Conservation (phyloP, 371 early-diverging fungal species). For the Lichtheimia ramosa region DNA sequence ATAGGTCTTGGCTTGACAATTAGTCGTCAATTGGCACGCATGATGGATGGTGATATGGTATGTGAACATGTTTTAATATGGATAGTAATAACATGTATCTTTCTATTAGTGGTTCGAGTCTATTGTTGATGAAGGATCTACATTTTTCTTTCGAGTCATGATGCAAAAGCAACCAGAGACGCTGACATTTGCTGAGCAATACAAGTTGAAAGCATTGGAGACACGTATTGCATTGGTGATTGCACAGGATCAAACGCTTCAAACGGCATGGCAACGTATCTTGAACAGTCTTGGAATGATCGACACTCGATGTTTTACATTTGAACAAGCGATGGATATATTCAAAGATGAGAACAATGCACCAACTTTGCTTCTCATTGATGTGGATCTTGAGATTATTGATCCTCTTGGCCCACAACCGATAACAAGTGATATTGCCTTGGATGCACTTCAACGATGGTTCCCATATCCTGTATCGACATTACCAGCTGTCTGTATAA, state of each 20-base stretch:
- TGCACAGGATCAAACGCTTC: slow-evolving; percentile 10
- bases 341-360: neutral
- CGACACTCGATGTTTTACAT: neutral
- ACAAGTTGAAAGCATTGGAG: slow-evolving; percentile 10
- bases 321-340: slow-evolving; percentile 8
- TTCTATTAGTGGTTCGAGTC: slow-evolving; percentile 45
- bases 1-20: slow-evolving; percentile 49
- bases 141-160: slow-evolving; percentile 40
- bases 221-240: slow-evolving; percentile 14
- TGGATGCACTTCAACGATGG: slow-evolving; percentile 3
- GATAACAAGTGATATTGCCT: slow-evolving; percentile 7
- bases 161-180: slow-evolving; percentile 20
- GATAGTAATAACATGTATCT: neutral
- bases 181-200: slow-evolving; percentile 22
- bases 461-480: slow-evolving; percentile 2
- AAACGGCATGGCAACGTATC: slow-evolving; percentile 8
- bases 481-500: too few relatives aligned
- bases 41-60: slow-evolving; percentile 57
- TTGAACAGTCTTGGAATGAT: slow-evolving; percentile 7
- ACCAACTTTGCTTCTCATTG: slow-evolving; percentile 6
- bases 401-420: slow-evolving; percentile 8
- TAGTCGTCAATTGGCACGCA: slow-evolving; percentile 42
- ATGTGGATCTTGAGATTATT: slow-evolving; percentile 13
- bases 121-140: slow-evolving; percentile 40
- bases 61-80: neutral